Evolutionary conservation across 495 filamentous ascomycete species (phyloP).

Genomic region (Xylaria castorea): DNA sequence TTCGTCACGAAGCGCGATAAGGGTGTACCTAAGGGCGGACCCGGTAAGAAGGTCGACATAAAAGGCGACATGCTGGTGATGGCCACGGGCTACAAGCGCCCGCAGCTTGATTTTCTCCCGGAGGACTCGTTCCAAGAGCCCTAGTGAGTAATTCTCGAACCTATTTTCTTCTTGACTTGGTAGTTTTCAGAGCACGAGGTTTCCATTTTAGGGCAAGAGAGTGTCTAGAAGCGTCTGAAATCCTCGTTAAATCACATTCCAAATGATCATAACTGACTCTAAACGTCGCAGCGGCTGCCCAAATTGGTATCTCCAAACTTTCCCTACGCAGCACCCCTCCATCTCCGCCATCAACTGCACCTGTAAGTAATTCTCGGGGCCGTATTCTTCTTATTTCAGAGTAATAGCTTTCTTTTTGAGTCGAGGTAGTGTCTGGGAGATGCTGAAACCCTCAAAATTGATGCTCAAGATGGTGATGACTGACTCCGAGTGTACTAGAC

Average conservation of each 20-base stretch:
- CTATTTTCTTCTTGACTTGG: not conserved
- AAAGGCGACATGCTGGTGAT: constrained; percentile 79
- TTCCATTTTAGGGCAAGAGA: not conserved
- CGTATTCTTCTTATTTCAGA: not conserved
- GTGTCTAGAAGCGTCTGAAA: too few species aligned
- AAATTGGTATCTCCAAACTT: constrained; percentile 87
- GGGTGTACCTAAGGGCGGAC: constrained; percentile 75
- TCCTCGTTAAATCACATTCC: not conserved
- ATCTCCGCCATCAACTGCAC: constrained; percentile 84
- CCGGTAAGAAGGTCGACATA: constrained; percentile 66
- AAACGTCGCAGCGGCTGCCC: constrained; percentile 57
- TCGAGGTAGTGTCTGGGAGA: too few species aligned
- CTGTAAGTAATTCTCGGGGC: constrained; percentile 35
- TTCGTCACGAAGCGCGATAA: constrained; percentile 71
- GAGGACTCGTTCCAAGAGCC: constrained; percentile 70
- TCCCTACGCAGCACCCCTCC: constrained; percentile 69
- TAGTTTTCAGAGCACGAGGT: not conserved
- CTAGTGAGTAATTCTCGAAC: constrained; percentile 46
- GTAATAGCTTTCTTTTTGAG: too few species aligned
- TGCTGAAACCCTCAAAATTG: too few species aligned
- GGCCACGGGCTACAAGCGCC: constrained; percentile 82
- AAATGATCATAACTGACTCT: not conserved
- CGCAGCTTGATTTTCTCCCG: constrained; percentile 75
- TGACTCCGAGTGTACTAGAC: not conserved
- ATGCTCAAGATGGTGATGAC: not conserved